Evolutionary conservation across 2,329 filamentous ascomycete genomes (phyloP).

Genomic region (Diaporthe caulivora): DNA sequence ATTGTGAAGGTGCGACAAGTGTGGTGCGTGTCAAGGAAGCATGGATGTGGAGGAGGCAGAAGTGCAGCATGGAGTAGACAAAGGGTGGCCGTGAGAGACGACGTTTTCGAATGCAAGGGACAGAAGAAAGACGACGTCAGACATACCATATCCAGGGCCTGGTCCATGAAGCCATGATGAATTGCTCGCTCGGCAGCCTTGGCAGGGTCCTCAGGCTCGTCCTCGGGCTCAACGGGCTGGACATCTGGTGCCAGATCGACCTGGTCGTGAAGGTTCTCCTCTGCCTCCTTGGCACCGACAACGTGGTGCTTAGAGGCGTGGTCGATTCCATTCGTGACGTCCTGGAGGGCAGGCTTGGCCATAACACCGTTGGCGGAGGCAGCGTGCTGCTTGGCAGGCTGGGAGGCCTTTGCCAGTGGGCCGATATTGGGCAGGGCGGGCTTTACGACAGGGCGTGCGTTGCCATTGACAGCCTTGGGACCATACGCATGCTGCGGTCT

Average conservation of each 20-base stretch:
- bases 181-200: conserved; percentile 52
- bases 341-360: conserved; percentile 12
- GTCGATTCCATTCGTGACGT: conserved; percentile 29
- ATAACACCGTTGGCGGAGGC: not conserved
- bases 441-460: conserved; percentile 7
- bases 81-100: not conserved
- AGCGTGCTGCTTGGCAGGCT: conserved; percentile 26
- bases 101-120: not conserved
- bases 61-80: not conserved
- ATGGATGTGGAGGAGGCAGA: not conserved
- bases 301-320: not conserved
- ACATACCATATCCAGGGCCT: conserved; percentile 87
- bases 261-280: conserved; percentile 37
- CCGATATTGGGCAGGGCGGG: not conserved
- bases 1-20: conserved; percentile 14
- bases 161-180: conserved; percentile 79
- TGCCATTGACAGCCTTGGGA: not conserved
- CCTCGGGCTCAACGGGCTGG: conserved; percentile 37
- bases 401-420: not conserved
- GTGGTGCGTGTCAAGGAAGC: not conserved
- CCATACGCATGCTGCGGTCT: conserved; percentile 20
- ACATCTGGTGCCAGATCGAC: conserved; percentile 29
- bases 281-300: conserved; percentile 31
- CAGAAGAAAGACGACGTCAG: not conserved
- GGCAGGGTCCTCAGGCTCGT: conserved; percentile 48